Conservation (phyloP, 2,329 filamentous ascomycete genomes). For the Tolypocladium nubicola region DNA sequence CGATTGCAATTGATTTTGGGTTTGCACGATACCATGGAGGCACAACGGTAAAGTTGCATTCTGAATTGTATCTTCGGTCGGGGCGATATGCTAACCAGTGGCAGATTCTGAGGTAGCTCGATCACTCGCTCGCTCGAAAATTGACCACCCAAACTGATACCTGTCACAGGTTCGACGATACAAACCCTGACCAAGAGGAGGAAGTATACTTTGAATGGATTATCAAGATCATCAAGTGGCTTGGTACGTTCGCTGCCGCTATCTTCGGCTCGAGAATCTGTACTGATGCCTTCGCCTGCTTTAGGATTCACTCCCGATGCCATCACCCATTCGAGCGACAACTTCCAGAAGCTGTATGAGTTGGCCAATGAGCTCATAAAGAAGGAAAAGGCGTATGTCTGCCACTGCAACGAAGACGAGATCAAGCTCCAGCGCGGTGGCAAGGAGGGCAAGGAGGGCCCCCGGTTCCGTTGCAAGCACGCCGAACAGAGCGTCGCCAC, state of each 20-base stretch:
- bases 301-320: slow-evolving; percentile 37
- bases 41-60: background rate
- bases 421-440: slow-evolving; percentile 83
- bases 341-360: slow-evolving; percentile 75
- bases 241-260: background rate
- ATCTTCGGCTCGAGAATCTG: background rate
- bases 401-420: slow-evolving; percentile 69
- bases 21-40: slow-evolving; percentile 81
- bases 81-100: background rate
- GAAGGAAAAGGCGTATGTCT: slow-evolving; percentile 64
- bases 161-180: slow-evolving; percentile 67
- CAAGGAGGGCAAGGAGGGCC: slow-evolving; percentile 49
- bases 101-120: background rate
- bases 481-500: slow-evolving; percentile 64
- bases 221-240: slow-evolving; percentile 76
- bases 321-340: slow-evolving; percentile 78
- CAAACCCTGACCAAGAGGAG: slow-evolving; percentile 88
- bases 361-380: slow-evolving; percentile 72
- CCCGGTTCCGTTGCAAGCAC: slow-evolving; percentile 71
- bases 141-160: slow-evolving; percentile 2
- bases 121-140: too few species aligned
- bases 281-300: background rate
- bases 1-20: slow-evolving; percentile 92
- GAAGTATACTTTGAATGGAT: slow-evolving; percentile 86
- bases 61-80: too few species aligned